Base-by-base conservation (phyloP, 1,139 yeast species). In the Blastobotrys petasosporus region DNA sequence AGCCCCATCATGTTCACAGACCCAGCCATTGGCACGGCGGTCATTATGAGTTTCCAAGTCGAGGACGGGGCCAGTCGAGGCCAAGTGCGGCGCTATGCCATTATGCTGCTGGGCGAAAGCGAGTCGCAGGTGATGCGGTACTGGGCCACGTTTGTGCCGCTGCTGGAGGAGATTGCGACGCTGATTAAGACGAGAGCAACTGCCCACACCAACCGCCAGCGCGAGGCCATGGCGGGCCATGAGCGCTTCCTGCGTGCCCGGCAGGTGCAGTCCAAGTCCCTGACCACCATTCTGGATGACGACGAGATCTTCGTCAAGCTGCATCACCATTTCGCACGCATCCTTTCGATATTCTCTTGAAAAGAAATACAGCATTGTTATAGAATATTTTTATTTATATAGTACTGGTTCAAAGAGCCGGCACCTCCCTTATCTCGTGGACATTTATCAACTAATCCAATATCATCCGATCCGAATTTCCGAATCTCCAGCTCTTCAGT, bases 1-100 rank as follows among this genome's bases (percentile, higher is more conserved):
- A 75, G 79, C 45, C 92, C 94, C 0, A 68, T 84, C 59, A 76
- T 82, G 57, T 80, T 80, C 56, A 88, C 88, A 2, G 94, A 85
- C 57, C 74, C 77, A 6, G 61, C 69, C 2, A 74, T 79, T 52
- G 95, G 95, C 0, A 77, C 80, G 53, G 80, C 90, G 36, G 65
- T 85, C 17, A 76, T 79, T 31, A 70, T 78, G 48, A 77, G 82
- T 5, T 85, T 86, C 66, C 82, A 82, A 57, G 68, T 85, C 11
- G 71, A 71, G 33, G 95, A 86, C 61, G 67, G 72, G 20, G 76
- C 79, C 45, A 90, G 95, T 0, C 71, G 95, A 47, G 95, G 95
- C 1, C 80, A 85, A 4, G 92, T 83, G 56, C 67, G 95, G 47
- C 75, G 85, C 48, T 85, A 84, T 57, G 74, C 86, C 2, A 62